Evolutionary conservation across 495 filamentous ascomycete genomes (phyloP), one percentile per base, ranked within the genome.

Genomic region (Hypomontagnella monticulosa): DNA sequence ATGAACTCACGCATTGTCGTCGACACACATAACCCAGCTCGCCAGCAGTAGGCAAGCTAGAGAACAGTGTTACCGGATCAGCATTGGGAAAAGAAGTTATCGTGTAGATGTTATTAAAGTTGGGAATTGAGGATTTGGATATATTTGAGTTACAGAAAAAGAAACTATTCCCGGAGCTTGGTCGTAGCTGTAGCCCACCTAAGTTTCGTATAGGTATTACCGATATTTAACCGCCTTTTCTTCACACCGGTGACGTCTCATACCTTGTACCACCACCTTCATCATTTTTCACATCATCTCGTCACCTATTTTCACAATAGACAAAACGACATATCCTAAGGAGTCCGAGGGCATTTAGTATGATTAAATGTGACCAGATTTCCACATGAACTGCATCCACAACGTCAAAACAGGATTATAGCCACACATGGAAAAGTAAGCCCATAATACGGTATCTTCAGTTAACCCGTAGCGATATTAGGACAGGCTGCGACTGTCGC

Each of bases 1-100:
- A 98, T 99, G 81, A 97, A 99, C 75, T 92, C 89, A 80, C 96
- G 88, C 95, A 99, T 99, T 41, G 49, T 74, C 23, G 50, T 15
- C 34, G 44, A 57, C 51, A 23, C 51, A 23, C 53, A 30, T 68
- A 54, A 54, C 44, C 67, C 36, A 63, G 56, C 66, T 46, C 52
- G 50, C 60, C 56, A 58, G 38, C 20, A 10, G 44, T 51, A 20
- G 66, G 66, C 51, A 42, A 64, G 66, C 60, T 69, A 54, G 48
- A 69, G 10, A 53, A 40, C 50, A 48, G 56, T 40, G 66, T 41
- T 62, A 69, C 43, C 55, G 66, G 20, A 36, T 49, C 20, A 50
- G 11, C 65, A 68, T 68, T 53, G 52, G 54, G 33, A 32, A 42
- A 48, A 47, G n/a, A 16, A 16, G 5, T 34, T 8, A 37, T 23